phyloP scores from a whole-genome alignment of 768 basidiomycete species.

The Trametes meyenii region DNA sequence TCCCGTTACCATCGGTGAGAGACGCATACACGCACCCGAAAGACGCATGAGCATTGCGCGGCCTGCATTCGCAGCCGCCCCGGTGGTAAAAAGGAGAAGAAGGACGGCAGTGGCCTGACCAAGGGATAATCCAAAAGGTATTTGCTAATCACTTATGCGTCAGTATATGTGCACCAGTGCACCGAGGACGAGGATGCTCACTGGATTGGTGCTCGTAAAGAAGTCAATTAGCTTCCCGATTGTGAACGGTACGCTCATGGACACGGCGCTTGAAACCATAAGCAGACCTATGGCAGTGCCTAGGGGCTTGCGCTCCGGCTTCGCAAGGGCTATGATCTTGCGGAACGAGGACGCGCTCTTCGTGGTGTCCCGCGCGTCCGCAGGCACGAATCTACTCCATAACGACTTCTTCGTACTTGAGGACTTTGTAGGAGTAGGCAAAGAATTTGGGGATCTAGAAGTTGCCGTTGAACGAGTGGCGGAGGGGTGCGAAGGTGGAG shows the following conservation, averaged over 20 bases:
- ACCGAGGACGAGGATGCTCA: constrained; percentile 40
- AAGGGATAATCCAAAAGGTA: constrained; percentile 78
- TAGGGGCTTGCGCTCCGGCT: constrained; percentile 79
- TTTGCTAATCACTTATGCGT: constrained; percentile 47
- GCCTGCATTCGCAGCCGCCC: constrained; percentile 84
- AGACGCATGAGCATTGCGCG: constrained; percentile 85
- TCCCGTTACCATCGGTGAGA: neutral
- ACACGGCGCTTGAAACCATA: constrained; percentile 85
- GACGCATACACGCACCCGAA: constrained; percentile 53
- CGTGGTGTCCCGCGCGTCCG: constrained; percentile 20
- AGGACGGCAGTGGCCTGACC: constrained; percentile 79
- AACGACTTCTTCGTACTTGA: constrained; percentile 16
- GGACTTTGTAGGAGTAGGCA: neutral
- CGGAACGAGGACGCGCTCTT: constrained; percentile 63
- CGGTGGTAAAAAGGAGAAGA: constrained; percentile 79
- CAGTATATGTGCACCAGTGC: neutral
- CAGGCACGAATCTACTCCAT: constrained; percentile 22
- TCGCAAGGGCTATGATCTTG: constrained; percentile 78
- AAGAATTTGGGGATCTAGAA: neutral
- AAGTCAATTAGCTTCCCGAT: constrained; percentile 95
- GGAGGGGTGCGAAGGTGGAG: neutral
- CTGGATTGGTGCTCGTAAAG: constrained; percentile 75
- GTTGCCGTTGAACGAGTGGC: neutral
- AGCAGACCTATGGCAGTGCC: constrained; percentile 77
- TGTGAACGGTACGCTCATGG: constrained; percentile 91